phyloP scores from a whole-genome alignment of 768 basidiomycete species.

The Tulasnella calospora region DNA sequence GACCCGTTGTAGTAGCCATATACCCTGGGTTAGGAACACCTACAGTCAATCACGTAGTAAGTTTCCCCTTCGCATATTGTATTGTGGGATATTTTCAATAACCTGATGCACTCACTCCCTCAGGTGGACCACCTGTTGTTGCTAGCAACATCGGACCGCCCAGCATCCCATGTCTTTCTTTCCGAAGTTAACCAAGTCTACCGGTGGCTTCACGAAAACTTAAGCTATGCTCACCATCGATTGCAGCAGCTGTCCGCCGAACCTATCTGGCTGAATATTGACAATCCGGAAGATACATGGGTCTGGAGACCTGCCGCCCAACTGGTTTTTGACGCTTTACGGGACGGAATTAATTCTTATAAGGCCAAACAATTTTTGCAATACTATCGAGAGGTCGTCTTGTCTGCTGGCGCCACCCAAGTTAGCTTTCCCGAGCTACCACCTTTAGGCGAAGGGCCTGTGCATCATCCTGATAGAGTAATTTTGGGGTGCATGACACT shows the following conservation, averaged over 20 bases:
- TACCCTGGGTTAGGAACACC: background rate
- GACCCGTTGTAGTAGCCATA: background rate
- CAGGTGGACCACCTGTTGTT: background rate
- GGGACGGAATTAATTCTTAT: background rate
- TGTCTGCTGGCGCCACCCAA: background rate
- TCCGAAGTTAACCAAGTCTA: background rate
- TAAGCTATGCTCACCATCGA: background rate
- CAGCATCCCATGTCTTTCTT: background rate
- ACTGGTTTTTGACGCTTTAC: background rate
- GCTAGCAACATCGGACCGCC: background rate
- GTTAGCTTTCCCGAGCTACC: background rate
- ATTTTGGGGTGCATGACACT: background rate
- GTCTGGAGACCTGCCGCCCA: background rate
- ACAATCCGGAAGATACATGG: background rate
- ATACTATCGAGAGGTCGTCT: background rate
- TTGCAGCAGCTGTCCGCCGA: background rate
- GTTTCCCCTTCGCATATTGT: background rate
- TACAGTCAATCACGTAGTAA: slow-evolving; percentile 9
- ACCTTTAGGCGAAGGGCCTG: background rate
- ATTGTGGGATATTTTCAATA: background rate
- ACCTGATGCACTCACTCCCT: background rate
- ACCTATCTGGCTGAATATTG: background rate
- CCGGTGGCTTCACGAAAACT: background rate
- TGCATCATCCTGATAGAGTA: background rate
- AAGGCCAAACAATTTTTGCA: background rate